Conservation (phyloP, 1,284 basidiomycete genomes). For the Ganoderma meredithae region DNA sequence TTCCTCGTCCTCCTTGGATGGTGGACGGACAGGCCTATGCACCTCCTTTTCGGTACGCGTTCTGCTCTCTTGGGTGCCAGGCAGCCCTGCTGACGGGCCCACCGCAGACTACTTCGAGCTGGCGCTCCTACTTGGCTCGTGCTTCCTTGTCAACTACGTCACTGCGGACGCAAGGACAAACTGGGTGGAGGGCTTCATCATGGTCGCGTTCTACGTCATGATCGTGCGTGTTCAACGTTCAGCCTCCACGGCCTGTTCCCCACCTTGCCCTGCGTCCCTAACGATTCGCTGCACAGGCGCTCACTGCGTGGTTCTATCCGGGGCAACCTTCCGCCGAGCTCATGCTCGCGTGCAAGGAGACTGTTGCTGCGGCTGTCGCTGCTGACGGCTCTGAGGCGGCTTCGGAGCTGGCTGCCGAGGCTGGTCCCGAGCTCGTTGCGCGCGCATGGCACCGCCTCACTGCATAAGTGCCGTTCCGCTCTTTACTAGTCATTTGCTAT, state of each 20-base stretch:
- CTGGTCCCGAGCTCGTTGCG: neutral
- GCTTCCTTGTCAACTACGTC: conserved; percentile 76
- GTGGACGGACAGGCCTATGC: conserved; percentile 45
- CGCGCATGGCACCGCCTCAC: neutral
- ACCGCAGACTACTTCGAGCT: conserved; percentile 62
- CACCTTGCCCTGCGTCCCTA: neutral
- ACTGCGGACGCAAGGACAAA: conserved; percentile 76
- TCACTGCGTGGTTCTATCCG: conserved; percentile 64
- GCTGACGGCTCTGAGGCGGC: conserved; percentile 21
- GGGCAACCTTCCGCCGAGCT: conserved; percentile 52
- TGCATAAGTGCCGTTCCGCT: neutral
- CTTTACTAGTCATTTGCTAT: neutral
- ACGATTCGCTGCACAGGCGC: conserved; percentile 42
- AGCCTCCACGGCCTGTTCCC: too few relatives aligned
- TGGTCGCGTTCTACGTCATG: conserved; percentile 67
- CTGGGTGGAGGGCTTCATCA: conserved; percentile 65
- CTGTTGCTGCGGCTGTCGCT: conserved; percentile 35
- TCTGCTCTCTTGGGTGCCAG: neutral
- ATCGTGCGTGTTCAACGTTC: conserved; percentile 46
- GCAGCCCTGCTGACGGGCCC: neutral
- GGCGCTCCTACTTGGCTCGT: conserved; percentile 63
- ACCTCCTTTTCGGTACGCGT: conserved; percentile 48
- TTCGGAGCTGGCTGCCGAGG: conserved; percentile 9
- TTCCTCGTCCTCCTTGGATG: conserved; percentile 47
- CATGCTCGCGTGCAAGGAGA: conserved; percentile 41